These are phyloP conservation scores for Lolium perenne DNA, from an alignment of 176 grass and related monocot species.

Conservation along the genomic window DNA sequence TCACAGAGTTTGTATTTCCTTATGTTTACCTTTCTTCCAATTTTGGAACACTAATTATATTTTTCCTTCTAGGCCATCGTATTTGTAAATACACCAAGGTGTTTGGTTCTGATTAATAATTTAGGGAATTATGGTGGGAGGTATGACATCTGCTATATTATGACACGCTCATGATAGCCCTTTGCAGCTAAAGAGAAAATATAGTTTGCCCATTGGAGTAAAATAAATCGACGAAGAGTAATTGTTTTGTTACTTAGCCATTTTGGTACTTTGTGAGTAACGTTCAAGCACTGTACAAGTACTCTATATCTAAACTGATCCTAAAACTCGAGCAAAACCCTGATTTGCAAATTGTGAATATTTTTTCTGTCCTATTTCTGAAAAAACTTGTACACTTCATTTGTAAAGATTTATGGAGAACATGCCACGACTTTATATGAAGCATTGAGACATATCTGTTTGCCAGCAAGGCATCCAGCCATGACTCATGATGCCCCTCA, in stretches of 20 bases:
- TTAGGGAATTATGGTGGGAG: no score
- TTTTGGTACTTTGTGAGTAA: background rate
- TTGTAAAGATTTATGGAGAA: background rate
- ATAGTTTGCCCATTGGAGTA: no score
- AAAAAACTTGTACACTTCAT: background rate
- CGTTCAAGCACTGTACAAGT: background rate
- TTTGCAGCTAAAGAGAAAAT: no score
- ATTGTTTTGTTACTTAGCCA: background rate
- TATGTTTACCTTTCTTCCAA: no score
- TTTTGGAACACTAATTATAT: no score
- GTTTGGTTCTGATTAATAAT: no score
- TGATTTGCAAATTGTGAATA: background rate
- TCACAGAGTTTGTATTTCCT: no score
- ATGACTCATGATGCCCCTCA: background rate
- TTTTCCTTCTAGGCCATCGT: no score
- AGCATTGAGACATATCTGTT: background rate
- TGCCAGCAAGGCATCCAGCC: background rate
- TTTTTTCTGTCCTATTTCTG: background rate
- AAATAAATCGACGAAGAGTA: no score
- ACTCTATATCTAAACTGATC: background rate
- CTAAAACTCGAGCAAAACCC: background rate
- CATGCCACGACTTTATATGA: background rate
- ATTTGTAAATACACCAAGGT: no score
- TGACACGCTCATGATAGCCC: no score
- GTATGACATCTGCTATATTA: no score